Conservation (phyloP, 129 eudicot species). For the Saposhnikovia divaricata region DNA sequence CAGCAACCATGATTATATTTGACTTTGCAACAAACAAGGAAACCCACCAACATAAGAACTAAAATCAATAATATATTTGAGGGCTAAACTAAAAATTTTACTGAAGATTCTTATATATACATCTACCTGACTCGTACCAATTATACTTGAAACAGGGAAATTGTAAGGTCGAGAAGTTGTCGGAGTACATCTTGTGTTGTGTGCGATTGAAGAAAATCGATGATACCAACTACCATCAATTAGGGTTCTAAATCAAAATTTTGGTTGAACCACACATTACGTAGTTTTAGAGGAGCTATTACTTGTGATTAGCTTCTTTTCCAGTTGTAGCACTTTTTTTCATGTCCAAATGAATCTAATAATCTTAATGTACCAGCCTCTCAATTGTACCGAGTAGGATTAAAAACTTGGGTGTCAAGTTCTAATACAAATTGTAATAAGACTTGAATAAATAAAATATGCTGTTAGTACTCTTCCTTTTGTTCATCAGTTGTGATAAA, state of each 20-base stretch:
- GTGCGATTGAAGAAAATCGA: conserved; percentile 66
- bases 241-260: conserved; percentile 34
- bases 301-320: neutral
- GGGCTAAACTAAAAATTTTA: neutral
- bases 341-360: neutral
- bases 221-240: conserved; percentile 43
- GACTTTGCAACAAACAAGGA: too few relatives aligned
- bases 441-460: conserved; percentile 7
- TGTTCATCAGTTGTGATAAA: neutral
- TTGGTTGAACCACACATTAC: neutral
- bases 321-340: neutral
- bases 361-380: conserved; percentile 1
- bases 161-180: conserved; percentile 66
- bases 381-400: neutral
- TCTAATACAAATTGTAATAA: conserved; percentile 8
- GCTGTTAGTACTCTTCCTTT: neutral
- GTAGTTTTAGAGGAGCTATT: conserved; percentile 1
- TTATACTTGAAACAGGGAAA: conserved; percentile 52
- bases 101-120: neutral
- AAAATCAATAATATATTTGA: too few relatives aligned
- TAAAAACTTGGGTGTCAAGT: conserved; percentile 9
- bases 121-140: neutral
- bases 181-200: conserved; percentile 77
- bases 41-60: too few relatives aligned
- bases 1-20: too few relatives aligned